These are phyloP conservation scores for Monosporascus sp. DNA, from an alignment of 2,329 filamentous ascomycete species.

Conservation along the genomic window DNA sequence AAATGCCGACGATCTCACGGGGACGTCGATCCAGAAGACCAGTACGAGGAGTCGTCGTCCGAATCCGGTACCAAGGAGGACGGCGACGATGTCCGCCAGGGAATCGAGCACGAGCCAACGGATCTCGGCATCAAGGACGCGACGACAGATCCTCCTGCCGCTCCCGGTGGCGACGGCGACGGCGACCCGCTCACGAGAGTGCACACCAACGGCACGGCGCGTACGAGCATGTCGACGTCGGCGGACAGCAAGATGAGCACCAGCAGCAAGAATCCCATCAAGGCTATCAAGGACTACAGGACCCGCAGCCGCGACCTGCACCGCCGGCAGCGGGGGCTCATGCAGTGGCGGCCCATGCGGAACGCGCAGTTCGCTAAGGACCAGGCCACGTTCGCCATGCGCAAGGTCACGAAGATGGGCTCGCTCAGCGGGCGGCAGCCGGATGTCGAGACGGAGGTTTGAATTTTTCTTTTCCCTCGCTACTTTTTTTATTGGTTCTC, in stretches of 20 bases:
- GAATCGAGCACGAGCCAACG: constrained; percentile 16
- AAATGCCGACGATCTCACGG: constrained; percentile 20
- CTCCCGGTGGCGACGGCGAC: not conserved
- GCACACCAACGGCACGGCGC: constrained; percentile 11
- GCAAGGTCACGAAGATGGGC: constrained; percentile 71
- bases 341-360: constrained; percentile 91
- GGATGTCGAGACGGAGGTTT: constrained; percentile 74
- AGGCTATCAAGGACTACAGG: constrained; percentile 58
- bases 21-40: constrained; percentile 33
- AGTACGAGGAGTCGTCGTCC: constrained; percentile 23
- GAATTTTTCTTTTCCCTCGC: no score
- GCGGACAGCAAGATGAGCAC: constrained; percentile 14
- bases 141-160: constrained; percentile 15
- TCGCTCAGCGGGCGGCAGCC: constrained; percentile 77
- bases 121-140: constrained; percentile 35
- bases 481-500: no score
- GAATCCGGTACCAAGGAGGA: constrained; percentile 30
- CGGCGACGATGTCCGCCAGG: constrained; percentile 20
- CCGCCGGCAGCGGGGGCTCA: constrained; percentile 80
- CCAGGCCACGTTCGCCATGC: constrained; percentile 72
- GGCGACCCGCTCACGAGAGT: constrained; percentile 17
- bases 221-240: not conserved
- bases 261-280: constrained; percentile 48
- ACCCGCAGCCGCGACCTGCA: constrained; percentile 69
- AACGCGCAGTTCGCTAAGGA: constrained; percentile 85